Conservation (phyloP, 495 filamentous ascomycete species). For the Cercophora newfieldiana region DNA sequence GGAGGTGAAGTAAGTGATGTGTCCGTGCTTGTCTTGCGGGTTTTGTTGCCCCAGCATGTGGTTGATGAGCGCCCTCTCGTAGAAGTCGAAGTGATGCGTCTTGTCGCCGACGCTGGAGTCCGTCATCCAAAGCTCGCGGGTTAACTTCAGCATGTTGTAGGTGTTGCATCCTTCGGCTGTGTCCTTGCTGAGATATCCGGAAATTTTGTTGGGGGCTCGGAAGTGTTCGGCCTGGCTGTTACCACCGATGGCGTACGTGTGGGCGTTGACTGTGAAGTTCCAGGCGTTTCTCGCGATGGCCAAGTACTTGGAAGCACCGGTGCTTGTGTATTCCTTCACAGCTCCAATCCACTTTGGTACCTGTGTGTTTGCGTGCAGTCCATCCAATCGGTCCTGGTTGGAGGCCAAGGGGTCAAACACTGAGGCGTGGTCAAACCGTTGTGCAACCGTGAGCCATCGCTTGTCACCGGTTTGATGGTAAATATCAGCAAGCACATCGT, state of each 20-base stretch:
- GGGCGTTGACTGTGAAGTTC: slow-evolving; percentile 34
- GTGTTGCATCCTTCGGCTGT: slow-evolving; percentile 42
- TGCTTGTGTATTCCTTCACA: slow-evolving; percentile 32
- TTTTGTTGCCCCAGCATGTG: slow-evolving; percentile 40
- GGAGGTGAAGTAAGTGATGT: slow-evolving; percentile 42
- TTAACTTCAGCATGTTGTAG: slow-evolving; percentile 46
- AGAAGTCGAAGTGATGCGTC: slow-evolving; percentile 41
- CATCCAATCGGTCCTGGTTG: slow-evolving; percentile 36
- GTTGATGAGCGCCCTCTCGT: slow-evolving; percentile 41
- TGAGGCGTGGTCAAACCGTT: slow-evolving; percentile 40
- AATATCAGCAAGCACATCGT: slow-evolving; percentile 38
- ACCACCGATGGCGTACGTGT: slow-evolving; percentile 42
- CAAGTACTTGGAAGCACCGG: slow-evolving; percentile 31
- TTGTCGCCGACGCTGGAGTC: slow-evolving; percentile 1
- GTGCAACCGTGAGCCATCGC: slow-evolving; percentile 35
- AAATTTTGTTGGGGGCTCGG: slow-evolving; percentile 34
- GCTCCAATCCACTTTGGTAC: slow-evolving; percentile 45
- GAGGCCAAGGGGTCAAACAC: slow-evolving; percentile 37
- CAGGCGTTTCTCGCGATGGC: slow-evolving; percentile 41
- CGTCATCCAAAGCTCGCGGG: slow-evolving; percentile 36
- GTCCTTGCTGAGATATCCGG: slow-evolving; percentile 32
- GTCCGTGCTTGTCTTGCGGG: slow-evolving; percentile 33
- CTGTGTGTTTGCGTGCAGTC: slow-evolving; percentile 43
- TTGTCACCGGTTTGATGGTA: slow-evolving; percentile 34
- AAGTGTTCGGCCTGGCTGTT: slow-evolving; percentile 47